Conservation (phyloP, 352 stramenopile genomes). For the Bremia lactucae region DNA sequence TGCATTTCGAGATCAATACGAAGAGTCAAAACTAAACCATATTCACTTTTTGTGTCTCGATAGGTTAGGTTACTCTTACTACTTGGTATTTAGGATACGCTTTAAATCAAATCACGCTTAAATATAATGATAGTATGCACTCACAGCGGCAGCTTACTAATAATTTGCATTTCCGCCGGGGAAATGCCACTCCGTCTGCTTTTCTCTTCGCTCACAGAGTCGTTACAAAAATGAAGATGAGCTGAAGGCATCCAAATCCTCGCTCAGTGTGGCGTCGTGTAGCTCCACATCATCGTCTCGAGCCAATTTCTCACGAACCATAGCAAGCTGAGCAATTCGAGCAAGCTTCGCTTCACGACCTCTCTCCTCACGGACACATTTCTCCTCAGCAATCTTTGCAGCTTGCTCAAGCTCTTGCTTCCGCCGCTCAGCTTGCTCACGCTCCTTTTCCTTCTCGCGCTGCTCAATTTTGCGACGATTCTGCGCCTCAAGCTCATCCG, state of each 20-base stretch:
- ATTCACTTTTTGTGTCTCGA: conserved; percentile 13
- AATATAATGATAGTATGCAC: conserved; percentile 34
- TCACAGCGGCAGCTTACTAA: conserved; percentile 19
- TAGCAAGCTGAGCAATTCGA: conserved; percentile 37
- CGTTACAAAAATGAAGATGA: conserved; percentile 82
- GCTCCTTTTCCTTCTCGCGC: conserved; percentile 62
- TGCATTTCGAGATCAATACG: conserved; percentile 27
- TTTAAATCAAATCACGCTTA: conserved; percentile 18
- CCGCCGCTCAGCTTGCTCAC: conserved; percentile 55
- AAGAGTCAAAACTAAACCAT: conserved; percentile 5
- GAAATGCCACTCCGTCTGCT: conserved; percentile 12
- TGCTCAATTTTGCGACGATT: conserved; percentile 53
- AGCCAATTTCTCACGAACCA: conserved; percentile 58
- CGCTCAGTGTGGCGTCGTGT: conserved; percentile 60
- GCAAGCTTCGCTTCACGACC: conserved; percentile 45
- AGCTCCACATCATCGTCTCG: conserved; percentile 52
- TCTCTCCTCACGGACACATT: conserved; percentile 43
- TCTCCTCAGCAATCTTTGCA: conserved; percentile 38
- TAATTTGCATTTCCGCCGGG: conserved; percentile 14
- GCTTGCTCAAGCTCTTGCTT: conserved; percentile 42
- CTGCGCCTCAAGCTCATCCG: conserved; percentile 54
- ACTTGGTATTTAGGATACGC: conserved; percentile 13
- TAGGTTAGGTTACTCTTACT: conserved; percentile 25
- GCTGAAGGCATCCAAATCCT: conserved; percentile 81
- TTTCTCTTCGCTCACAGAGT: conserved; percentile 8